These are phyloP conservation scores for Paraleonurus japonicus DNA, from an alignment of 257 asterid genomes.

Conservation along the genomic window DNA sequence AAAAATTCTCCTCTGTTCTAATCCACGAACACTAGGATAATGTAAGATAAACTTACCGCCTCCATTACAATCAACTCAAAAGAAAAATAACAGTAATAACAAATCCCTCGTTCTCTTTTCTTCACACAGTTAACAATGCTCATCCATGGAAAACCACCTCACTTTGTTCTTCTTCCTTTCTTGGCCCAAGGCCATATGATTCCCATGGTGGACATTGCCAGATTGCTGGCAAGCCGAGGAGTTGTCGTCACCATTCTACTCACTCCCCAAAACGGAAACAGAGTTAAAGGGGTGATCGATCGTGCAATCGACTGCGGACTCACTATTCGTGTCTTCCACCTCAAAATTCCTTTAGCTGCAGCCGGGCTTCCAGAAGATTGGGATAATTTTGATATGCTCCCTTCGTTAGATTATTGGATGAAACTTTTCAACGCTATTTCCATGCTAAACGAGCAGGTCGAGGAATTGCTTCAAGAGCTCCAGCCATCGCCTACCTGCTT, in stretches of 20 bases:
- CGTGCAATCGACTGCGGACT: conserved; percentile 30
- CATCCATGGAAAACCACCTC: conserved; percentile 26
- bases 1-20: too few relatives aligned
- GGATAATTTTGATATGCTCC: conserved; percentile 29
- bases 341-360: conserved; percentile 29
- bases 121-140: too few relatives aligned
- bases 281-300: conserved; percentile 16
- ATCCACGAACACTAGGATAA: too few relatives aligned
- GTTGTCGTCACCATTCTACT: conserved; percentile 33
- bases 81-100: too few relatives aligned
- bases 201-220: conserved; percentile 58
- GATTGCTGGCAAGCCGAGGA: conserved; percentile 40
- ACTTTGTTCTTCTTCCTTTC: conserved; percentile 50
- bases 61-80: too few relatives aligned
- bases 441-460: conserved; percentile 14
- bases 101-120: too few relatives aligned
- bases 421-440: conserved; percentile 25
- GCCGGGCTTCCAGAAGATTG: conserved; percentile 38
- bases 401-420: background rate
- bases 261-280: conserved; percentile 32
- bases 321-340: conserved; percentile 21
- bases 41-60: too few relatives aligned
- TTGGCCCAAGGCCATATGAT: conserved; percentile 60
- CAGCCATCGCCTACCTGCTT: conserved; percentile 31
- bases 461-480: conserved; percentile 7